Percentiles rank a stretch among this genome's conserved stretches.
These are phyloP conservation scores for Fraxinus pennsylvanica DNA, from an alignment of 257 asterid genomes.

Conservation along the genomic window DNA sequence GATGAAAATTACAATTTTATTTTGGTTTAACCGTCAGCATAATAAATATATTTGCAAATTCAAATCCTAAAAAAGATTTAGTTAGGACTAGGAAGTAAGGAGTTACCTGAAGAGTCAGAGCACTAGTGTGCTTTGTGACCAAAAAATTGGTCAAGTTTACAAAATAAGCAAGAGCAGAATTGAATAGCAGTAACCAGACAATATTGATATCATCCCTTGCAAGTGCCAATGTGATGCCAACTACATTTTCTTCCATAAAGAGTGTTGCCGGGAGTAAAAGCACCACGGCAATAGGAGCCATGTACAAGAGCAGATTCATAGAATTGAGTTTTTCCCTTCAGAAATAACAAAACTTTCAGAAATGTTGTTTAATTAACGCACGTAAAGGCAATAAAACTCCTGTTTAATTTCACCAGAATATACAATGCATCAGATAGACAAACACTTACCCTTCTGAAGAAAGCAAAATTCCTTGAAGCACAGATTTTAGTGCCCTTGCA, in stretches of 20 bases:
- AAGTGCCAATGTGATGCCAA: background rate
- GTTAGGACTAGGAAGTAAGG: constrained; percentile 16
- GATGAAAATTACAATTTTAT: background rate
- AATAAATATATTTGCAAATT: background rate
- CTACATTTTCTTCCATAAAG: background rate
- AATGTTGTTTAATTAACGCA: constrained; percentile 9
- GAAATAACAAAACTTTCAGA: constrained; percentile 29
- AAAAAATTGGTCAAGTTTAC: background rate
- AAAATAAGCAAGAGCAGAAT: background rate
- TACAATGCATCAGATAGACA: background rate
- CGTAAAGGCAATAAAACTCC: constrained; percentile 6
- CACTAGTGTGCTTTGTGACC: constrained; percentile 1
- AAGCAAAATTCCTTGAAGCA: constrained; percentile 64
- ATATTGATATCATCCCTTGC: background rate
- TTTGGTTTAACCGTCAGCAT: background rate
- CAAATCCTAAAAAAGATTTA: background rate
- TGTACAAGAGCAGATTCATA: constrained; percentile 63
- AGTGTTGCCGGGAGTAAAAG: background rate
- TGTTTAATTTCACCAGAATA: constrained; percentile 4
- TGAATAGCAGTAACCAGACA: background rate
- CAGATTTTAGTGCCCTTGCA: constrained; percentile 67
- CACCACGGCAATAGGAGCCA: constrained; percentile 9
- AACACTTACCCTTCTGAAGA: constrained; percentile 60
- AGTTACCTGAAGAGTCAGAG: constrained; percentile 42
- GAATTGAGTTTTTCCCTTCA: constrained; percentile 64